Percentiles rank a stretch among this genome's conserved stretches.
Evolutionary conservation across 345 rosid species (phyloP).

Genomic region (Bretschneidera sinensis): DNA sequence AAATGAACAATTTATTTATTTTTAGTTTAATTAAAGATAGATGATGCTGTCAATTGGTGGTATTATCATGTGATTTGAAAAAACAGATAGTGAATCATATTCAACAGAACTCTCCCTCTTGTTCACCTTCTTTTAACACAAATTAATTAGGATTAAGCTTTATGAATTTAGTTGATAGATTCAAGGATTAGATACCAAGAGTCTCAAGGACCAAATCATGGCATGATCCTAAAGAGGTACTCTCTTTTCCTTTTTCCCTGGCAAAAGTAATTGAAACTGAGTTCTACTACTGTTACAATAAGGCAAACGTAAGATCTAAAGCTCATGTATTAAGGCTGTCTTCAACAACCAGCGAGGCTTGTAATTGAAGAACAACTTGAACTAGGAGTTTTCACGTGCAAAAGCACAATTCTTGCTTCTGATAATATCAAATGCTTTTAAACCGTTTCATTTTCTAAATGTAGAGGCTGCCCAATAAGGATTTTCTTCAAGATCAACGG

Average conservation of each 20-base stretch:
- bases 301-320: neutral
- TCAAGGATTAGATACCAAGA: slow-evolving; percentile 21
- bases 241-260: neutral
- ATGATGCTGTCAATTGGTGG: too few species aligned
- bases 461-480: too few species aligned
- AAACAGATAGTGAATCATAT: slow-evolving; percentile 25
- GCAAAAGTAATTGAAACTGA: neutral
- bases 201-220: slow-evolving; percentile 15
- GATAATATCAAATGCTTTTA: too few species aligned
- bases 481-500: too few species aligned
- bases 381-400: neutral
- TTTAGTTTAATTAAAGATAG: too few species aligned
- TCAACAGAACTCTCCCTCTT: slow-evolving; percentile 30
- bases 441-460: too few species aligned
- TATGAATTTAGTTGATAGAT: slow-evolving; percentile 10
- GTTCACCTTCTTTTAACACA: slow-evolving; percentile 4
- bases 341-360: slow-evolving; percentile 4
- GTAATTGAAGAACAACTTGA: neutral
- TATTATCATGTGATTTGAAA: slow-evolving; percentile 7
- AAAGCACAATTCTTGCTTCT: too few species aligned
- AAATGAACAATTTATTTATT: too few species aligned
- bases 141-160: slow-evolving; percentile 10
- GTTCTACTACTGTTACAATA: neutral
- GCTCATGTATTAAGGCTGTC: neutral
- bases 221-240: neutral